Conservation (phyloP, 2,329 filamentous ascomycete species). For the Colletotrichum tamarilloi region DNA sequence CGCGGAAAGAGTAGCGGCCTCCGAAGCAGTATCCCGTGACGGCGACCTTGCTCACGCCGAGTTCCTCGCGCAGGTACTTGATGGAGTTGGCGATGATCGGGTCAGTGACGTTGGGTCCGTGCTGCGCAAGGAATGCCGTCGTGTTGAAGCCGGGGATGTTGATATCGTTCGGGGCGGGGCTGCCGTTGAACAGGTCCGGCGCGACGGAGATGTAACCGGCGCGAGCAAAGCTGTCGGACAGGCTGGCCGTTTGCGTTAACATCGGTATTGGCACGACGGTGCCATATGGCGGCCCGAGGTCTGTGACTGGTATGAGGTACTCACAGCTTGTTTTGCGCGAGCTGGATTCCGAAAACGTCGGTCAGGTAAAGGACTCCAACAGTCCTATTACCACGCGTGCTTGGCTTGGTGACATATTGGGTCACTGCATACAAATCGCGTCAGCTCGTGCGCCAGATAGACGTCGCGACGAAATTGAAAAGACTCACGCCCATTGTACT, state of each 20-base stretch:
- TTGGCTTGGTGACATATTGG: slow-evolving; percentile 32
- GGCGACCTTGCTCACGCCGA: slow-evolving; percentile 64
- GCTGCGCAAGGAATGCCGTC: slow-evolving; percentile 52
- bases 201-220: slow-evolving; percentile 74
- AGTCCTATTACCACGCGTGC: neutral
- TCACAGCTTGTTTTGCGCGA: slow-evolving; percentile 37
- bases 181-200: slow-evolving; percentile 74
- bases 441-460: neutral
- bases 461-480: neutral
- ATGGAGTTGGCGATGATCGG: slow-evolving; percentile 59
- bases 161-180: slow-evolving; percentile 57
- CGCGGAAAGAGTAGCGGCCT: slow-evolving; percentile 66
- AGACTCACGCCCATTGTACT: slow-evolving; percentile 26
- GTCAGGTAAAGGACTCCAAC: slow-evolving; percentile 40
- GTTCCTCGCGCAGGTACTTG: slow-evolving; percentile 55
- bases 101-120: slow-evolving; percentile 54
- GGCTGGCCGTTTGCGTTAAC: slow-evolving; percentile 31
- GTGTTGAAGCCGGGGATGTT: slow-evolving; percentile 53
- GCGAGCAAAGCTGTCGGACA: slow-evolving; percentile 75
- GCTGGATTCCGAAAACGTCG: slow-evolving; percentile 52
- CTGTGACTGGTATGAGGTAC: neutral
- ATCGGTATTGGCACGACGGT: no score
- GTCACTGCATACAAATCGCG: neutral
- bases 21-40: slow-evolving; percentile 75
- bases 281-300: no score